Percentiles rank a stretch among this genome's conserved stretches.
phyloP scores from a whole-genome alignment of 2,329 filamentous ascomycete genomes.

The Fusarium graminum region DNA sequence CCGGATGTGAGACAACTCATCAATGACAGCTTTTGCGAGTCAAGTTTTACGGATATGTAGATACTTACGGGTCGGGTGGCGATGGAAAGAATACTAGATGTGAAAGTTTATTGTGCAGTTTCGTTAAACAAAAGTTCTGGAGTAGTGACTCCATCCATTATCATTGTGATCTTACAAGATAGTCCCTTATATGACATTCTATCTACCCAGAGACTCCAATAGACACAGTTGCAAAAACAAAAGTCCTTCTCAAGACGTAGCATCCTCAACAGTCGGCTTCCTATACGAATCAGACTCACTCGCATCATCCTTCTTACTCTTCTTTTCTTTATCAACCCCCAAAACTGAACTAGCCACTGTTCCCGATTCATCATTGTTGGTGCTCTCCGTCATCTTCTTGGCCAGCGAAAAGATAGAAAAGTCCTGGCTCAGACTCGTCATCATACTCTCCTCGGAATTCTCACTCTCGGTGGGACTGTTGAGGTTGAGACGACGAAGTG shows the following conservation, averaged over 20 bases:
- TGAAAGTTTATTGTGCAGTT: slow-evolving; percentile 21
- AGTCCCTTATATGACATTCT: slow-evolving; percentile 8
- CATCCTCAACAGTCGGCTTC: slow-evolving; percentile 47
- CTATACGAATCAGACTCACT: slow-evolving; percentile 43
- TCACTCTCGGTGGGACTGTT: slow-evolving; percentile 29
- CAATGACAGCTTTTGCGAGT: not conserved
- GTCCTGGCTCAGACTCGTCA: slow-evolving; percentile 42
- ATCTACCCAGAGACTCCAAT: slow-evolving; percentile 31
- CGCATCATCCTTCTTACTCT: slow-evolving; percentile 24
- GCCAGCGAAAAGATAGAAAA: slow-evolving; percentile 46
- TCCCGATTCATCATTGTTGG: slow-evolving; percentile 36
- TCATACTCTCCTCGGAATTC: slow-evolving; percentile 33
- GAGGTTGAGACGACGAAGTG: slow-evolving; percentile 38
- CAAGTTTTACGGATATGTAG: not conserved
- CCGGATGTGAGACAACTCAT: slow-evolving; percentile 40
- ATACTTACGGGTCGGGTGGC: not conserved
- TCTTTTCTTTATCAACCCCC: slow-evolving; percentile 32
- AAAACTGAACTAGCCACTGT: slow-evolving; percentile 46
- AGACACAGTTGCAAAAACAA: slow-evolving; percentile 9
- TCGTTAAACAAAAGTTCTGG: slow-evolving; percentile 22
- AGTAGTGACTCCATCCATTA: slow-evolving; percentile 5
- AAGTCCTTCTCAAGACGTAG: not conserved
- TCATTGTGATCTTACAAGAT: slow-evolving; percentile 2
- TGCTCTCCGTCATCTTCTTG: slow-evolving; percentile 33
- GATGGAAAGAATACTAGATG: not conserved